Percentiles rank a stretch among this genome's conserved stretches.
Evolutionary conservation across 2,329 filamentous ascomycete species (phyloP).

Genomic region (Colletotrichum cordylinicola): DNA sequence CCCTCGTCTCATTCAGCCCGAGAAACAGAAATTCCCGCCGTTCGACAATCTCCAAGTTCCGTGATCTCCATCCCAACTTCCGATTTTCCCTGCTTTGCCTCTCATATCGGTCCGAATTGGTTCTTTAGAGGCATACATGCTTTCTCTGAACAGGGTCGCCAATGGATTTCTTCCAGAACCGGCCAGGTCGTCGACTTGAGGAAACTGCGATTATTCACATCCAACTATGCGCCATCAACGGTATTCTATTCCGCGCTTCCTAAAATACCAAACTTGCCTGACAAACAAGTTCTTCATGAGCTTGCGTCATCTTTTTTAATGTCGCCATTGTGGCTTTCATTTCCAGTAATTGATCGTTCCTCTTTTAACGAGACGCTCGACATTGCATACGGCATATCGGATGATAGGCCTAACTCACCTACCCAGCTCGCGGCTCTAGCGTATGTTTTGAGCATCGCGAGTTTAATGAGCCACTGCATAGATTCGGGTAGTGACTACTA

Average conservation of each 20-base stretch:
- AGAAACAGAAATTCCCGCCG: not conserved
- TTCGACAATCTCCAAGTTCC: not conserved
- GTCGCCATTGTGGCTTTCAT: not conserved
- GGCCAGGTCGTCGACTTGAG: not conserved
- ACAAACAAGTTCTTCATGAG: not conserved
- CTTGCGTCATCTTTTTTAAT: not conserved
- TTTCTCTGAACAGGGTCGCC: not conserved
- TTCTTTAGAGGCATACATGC: constrained; percentile 7
- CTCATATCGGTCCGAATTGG: not conserved
- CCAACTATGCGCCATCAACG: not conserved
- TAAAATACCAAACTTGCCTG: not conserved
- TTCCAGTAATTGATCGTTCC: not conserved
- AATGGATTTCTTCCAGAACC: not conserved
- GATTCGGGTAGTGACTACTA: not conserved
- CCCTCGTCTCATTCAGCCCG: not conserved
- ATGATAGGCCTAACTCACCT: not conserved
- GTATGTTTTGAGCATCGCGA: not conserved
- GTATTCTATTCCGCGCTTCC: not conserved
- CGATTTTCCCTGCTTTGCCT: not conserved
- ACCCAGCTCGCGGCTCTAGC: not conserved
- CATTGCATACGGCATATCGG: not conserved
- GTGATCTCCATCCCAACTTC: not conserved
- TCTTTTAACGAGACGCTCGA: not conserved
- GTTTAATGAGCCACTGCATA: not conserved
- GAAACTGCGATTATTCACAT: not conserved